These are phyloP conservation scores for Ambrosiella beaveri DNA, from an alignment of 2,329 filamentous ascomycete genomes.

Conservation along the genomic window DNA sequence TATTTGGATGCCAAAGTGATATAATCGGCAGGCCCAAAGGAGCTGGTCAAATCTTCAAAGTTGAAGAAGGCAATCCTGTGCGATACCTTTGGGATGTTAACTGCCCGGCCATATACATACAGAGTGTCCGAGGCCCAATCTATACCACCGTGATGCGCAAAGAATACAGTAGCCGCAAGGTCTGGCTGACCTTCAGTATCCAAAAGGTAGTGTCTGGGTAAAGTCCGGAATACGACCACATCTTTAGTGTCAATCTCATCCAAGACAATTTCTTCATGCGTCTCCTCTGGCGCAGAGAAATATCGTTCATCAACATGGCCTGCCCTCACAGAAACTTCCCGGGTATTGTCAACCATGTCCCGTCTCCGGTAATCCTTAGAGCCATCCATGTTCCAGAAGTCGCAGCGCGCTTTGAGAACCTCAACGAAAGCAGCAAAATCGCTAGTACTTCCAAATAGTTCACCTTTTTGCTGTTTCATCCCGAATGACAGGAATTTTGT, in stretches of 20 bases:
- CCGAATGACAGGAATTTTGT: slow-evolving; percentile 25
- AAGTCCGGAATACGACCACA: background rate
- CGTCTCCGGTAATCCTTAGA: slow-evolving; percentile 32
- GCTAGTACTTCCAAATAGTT: slow-evolving; percentile 41
- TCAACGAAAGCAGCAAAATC: slow-evolving; percentile 65
- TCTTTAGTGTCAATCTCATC: slow-evolving; percentile 4
- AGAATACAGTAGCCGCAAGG: slow-evolving; percentile 14
- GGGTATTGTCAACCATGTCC: background rate
- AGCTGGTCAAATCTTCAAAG: slow-evolving; percentile 49
- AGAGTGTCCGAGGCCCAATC: slow-evolving; percentile 19
- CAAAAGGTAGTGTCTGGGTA: slow-evolving; percentile 8
- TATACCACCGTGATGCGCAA: background rate
- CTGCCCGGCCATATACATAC: slow-evolving; percentile 44
- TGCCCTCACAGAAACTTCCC: background rate
- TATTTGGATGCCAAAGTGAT: slow-evolving; percentile 65
- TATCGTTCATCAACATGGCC: background rate
- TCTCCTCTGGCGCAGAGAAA: background rate
- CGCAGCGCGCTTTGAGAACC: slow-evolving; percentile 58
- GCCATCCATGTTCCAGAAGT: slow-evolving; percentile 72
- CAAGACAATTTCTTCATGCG: background rate
- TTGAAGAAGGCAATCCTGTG: slow-evolving; percentile 45
- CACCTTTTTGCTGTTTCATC: slow-evolving; percentile 21
- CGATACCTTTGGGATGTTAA: slow-evolving; percentile 40
- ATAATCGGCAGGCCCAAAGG: slow-evolving; percentile 65
- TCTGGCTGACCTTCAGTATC: background rate